Percentiles rank a stretch among this genome's conserved stretches.
Conservation (phyloP, 2,329 filamentous ascomycete genomes). For the Myriosclerotinia scirpicola region DNA sequence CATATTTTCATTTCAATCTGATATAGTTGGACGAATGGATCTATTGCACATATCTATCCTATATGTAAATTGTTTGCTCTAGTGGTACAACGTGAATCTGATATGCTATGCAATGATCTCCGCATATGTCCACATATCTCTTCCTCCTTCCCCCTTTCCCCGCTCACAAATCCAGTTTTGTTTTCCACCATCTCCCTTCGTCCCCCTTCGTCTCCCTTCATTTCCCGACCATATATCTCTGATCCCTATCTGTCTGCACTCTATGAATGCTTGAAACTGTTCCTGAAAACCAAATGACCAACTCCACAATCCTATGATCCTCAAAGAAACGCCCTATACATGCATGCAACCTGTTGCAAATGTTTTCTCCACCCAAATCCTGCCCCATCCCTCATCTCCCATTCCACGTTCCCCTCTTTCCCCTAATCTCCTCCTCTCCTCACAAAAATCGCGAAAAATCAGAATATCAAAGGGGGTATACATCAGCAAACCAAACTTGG, state of each 20-base stretch:
- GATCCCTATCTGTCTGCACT: neutral
- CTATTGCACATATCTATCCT: too few species aligned
- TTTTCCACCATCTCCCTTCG: neutral
- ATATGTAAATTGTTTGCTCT: too few species aligned
- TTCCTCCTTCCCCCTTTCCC: too few species aligned
- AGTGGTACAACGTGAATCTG: too few species aligned
- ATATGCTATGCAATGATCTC: too few species aligned
- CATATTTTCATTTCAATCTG: too few species aligned
- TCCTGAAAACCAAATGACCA: neutral
- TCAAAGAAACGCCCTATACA: neutral
- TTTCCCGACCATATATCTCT: neutral
- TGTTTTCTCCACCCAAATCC: neutral
- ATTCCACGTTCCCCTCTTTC: neutral
- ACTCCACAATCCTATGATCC: too few species aligned
- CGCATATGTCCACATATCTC: too few species aligned
- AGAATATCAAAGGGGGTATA: slow-evolving; percentile 12
- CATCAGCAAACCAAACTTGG: slow-evolving; percentile 3
- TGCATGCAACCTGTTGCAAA: neutral
- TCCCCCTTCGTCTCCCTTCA: neutral
- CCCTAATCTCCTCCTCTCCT: neutral
- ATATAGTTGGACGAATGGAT: too few species aligned
- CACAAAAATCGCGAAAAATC: neutral
- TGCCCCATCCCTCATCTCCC: neutral
- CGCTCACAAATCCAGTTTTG: too few species aligned
- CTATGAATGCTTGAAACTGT: neutral